These are phyloP conservation scores for Tulasnella sp. DNA, from an alignment of 768 basidiomycete species.

Conservation along the genomic window DNA sequence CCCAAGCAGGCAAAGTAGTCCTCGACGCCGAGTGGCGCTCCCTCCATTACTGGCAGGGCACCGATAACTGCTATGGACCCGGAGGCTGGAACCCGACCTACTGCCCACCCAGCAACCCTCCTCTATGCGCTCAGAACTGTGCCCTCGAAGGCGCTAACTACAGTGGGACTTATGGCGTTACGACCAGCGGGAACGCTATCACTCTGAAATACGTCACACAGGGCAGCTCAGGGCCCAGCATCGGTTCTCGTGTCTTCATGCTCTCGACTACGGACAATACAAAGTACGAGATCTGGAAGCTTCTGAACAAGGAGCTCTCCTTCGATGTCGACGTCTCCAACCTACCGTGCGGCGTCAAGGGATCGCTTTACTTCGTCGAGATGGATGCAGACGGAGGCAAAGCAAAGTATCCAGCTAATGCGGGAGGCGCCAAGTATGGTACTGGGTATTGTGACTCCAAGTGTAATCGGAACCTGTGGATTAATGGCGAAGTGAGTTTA, in stretches of 20 bases:
- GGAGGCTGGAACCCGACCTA: background rate
- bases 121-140: constrained; percentile 13
- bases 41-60: background rate
- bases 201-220: constrained; percentile 51
- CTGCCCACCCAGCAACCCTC: background rate
- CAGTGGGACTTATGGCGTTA: constrained; percentile 51
- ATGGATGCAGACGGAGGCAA: constrained; percentile 58
- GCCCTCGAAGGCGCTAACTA: constrained; percentile 41
- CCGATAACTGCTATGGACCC: background rate
- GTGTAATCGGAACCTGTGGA: constrained; percentile 36
- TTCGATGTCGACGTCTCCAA: constrained; percentile 58
- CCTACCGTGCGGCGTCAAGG: constrained; percentile 57
- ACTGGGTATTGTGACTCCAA: constrained; percentile 65
- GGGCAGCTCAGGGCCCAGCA: constrained; percentile 30
- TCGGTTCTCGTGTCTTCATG: constrained; percentile 43
- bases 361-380: constrained; percentile 55
- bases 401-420: constrained; percentile 49
- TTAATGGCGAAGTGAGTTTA: background rate
- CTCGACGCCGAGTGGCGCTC: background rate
- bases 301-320: constrained; percentile 55
- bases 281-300: constrained; percentile 49
- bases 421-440: constrained; percentile 55
- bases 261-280: constrained; percentile 40
- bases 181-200: constrained; percentile 46
- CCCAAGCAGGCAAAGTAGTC: background rate